Conservation (phyloP, 2,329 filamentous ascomycete genomes). For the Tolypocladium paradoxum region DNA sequence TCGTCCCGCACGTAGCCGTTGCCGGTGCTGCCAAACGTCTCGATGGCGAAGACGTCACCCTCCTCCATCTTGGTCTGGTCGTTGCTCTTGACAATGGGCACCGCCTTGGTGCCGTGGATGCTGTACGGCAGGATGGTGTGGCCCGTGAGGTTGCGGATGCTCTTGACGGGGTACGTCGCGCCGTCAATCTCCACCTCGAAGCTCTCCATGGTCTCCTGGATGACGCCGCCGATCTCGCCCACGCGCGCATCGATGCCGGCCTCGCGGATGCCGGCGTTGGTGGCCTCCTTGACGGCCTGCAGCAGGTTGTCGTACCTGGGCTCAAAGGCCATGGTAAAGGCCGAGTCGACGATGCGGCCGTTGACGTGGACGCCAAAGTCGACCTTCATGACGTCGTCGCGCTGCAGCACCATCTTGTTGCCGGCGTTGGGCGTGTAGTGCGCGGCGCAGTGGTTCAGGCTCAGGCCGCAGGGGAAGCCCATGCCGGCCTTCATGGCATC, state of each 20-base stretch:
- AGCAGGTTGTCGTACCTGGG: constrained; percentile 65
- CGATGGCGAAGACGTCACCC: constrained; percentile 88
- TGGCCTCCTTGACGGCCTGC: constrained; percentile 62
- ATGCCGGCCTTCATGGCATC: constrained; percentile 71
- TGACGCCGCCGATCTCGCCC: constrained; percentile 70
- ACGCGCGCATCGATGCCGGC: constrained; percentile 88
- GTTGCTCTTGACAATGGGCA: constrained; percentile 82
- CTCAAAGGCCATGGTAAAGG: constrained; percentile 70
- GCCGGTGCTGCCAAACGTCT: constrained; percentile 90
- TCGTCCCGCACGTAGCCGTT: constrained; percentile 82
- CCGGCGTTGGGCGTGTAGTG: constrained; percentile 83
- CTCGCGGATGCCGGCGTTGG: constrained; percentile 72
- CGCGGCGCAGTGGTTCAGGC: constrained; percentile 74
- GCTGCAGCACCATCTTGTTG: constrained; percentile 63
- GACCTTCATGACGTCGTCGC: constrained; percentile 71
- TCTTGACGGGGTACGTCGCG: constrained; percentile 67
- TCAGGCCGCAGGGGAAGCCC: constrained; percentile 78
- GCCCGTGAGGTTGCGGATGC: constrained; percentile 77
- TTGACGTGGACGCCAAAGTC: constrained; percentile 76
- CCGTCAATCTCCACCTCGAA: constrained; percentile 81
- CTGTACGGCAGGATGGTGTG: constrained; percentile 84
- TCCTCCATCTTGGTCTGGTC: constrained; percentile 97
- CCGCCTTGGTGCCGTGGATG: constrained; percentile 88
- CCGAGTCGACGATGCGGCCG: constrained; percentile 70
- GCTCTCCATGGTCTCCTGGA: constrained; percentile 89